Conservation (phyloP, 306 rosid species). For the Neltuma alba region DNA sequence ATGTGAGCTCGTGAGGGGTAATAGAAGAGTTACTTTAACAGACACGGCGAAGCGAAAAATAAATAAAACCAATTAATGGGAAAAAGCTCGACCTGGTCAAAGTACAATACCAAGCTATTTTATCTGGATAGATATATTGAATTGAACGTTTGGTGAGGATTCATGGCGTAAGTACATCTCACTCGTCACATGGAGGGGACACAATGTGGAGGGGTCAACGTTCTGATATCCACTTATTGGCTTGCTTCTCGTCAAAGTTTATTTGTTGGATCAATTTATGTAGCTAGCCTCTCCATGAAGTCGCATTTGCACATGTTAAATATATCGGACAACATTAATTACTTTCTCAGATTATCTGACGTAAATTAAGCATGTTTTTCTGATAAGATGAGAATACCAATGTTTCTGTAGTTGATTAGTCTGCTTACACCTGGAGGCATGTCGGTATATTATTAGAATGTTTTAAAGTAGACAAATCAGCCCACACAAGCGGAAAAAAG, state of each 20-base stretch:
- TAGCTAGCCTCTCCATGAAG: not conserved
- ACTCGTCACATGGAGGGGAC: constrained; percentile 58
- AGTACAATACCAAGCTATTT: no score
- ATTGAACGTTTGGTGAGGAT: constrained; percentile 23
- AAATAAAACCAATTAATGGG: no score
- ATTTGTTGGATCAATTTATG: no score
- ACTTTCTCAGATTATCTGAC: not conserved
- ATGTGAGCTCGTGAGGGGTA: not conserved
- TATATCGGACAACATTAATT: no score
- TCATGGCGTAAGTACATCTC: constrained; percentile 32
- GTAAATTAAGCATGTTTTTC: not conserved
- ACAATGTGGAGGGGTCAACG: not conserved
- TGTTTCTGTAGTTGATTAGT: not conserved
- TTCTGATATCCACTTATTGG: not conserved
- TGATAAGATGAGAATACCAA: not conserved
- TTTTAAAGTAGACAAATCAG: constrained; percentile 26
- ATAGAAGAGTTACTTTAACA: not conserved
- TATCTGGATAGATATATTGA: no score
- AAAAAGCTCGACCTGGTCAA: no score
- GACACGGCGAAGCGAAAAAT: not conserved
- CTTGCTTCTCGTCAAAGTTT: not conserved
- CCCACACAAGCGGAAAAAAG: not conserved
- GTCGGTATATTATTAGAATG: not conserved
- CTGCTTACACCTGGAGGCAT: not conserved
- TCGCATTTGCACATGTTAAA: not conserved